These are phyloP conservation scores for Brasilioporus rufonigricans DNA, from an alignment of 768 basidiomycete species.

Conservation along the genomic window DNA sequence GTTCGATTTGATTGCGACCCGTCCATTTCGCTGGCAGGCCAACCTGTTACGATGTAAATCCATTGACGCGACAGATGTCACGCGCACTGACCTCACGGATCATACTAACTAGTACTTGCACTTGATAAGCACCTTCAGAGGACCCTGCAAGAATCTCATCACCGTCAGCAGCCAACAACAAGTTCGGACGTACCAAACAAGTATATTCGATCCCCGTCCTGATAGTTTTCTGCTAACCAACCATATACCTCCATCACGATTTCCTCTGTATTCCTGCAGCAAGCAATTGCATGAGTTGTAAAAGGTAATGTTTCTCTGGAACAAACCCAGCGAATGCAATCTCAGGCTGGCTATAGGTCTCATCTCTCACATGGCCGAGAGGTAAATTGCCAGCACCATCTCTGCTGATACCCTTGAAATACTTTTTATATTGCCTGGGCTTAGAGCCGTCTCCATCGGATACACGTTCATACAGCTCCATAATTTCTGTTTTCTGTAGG, in stretches of 20 bases:
- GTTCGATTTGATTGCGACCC: too few species aligned
- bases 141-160: neutral
- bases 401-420: conserved; percentile 20
- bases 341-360: neutral
- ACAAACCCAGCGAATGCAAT: neutral
- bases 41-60: too few species aligned
- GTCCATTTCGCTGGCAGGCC: too few species aligned
- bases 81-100: too few species aligned
- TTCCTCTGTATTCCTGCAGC: neutral
- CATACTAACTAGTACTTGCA: neutral
- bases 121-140: neutral
- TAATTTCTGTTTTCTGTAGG: conserved; percentile 32
- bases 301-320: neutral
- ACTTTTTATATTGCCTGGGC: conserved; percentile 23
- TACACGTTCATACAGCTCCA: conserved; percentile 29
- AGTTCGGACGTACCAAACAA: too few species aligned
- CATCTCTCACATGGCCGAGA: too few species aligned
- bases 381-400: neutral
- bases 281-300: neutral
- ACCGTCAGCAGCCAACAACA: neutral
- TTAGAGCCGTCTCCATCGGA: neutral
- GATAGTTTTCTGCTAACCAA: neutral
- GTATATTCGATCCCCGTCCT: neutral
- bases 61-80: too few species aligned
- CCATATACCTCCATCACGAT: neutral